These are phyloP conservation scores for Beverwykella pulmonaria DNA, from an alignment of 495 filamentous ascomycete species.

Conservation along the genomic window DNA sequence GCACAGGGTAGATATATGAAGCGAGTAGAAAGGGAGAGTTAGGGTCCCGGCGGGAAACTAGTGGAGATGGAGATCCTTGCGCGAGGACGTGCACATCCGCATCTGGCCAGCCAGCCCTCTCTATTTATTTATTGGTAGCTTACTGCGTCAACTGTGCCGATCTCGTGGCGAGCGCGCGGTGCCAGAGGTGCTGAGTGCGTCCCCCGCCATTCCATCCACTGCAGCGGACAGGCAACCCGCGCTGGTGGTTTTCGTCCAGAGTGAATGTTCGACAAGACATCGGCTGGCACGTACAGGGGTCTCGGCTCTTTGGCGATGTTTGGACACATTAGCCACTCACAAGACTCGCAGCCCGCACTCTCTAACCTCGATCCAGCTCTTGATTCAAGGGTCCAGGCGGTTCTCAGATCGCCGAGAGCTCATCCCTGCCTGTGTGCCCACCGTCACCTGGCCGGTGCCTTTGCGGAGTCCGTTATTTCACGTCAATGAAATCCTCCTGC, in stretches of 20 bases:
- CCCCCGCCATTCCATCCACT: no score
- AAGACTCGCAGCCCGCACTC: background rate
- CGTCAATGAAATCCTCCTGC: background rate
- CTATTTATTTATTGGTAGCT: background rate
- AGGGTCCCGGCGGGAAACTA: slow-evolving; percentile 12
- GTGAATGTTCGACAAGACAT: no score
- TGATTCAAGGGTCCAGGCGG: background rate
- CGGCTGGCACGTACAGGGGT: no score
- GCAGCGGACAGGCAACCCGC: no score
- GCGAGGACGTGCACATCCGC: background rate
- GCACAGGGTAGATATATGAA: slow-evolving; percentile 18
- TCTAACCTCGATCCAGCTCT: background rate
- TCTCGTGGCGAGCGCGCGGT: background rate
- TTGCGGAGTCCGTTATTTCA: background rate
- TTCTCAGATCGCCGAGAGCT: background rate
- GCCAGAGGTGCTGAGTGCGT: background rate
- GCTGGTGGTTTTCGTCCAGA: no score
- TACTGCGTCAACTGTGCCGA: background rate
- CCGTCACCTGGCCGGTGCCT: background rate
- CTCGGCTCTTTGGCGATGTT: no score
- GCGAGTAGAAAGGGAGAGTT: slow-evolving; percentile 14
- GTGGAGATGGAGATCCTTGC: slow-evolving; percentile 17
- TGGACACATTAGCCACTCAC: background rate
- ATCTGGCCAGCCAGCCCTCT: slow-evolving; percentile 1
- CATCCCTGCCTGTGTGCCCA: background rate